Evolutionary conservation across 345 rosid species (phyloP).

Genomic region (Combretum micranthum): DNA sequence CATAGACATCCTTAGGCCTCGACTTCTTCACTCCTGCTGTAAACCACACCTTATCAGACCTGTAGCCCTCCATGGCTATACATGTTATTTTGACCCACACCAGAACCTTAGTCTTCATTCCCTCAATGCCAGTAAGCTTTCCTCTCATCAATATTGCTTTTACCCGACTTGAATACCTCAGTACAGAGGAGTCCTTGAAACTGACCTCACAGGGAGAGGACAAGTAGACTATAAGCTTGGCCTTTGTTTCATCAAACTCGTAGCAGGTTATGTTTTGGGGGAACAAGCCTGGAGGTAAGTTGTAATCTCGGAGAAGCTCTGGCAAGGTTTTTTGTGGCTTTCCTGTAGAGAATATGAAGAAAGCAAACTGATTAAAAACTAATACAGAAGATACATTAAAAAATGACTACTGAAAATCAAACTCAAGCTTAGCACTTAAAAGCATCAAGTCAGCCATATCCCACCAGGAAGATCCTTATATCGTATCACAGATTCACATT

Average conservation of each 20-base stretch:
- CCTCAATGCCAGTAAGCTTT: constrained; percentile 74
- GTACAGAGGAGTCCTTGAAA: constrained; percentile 78
- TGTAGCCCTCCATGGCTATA: constrained; percentile 58
- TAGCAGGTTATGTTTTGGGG: constrained; percentile 82
- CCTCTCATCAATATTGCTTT: constrained; percentile 71
- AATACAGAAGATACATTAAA: too few relatives aligned
- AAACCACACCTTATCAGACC: constrained; percentile 92
- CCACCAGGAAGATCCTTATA: too few relatives aligned
- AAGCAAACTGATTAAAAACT: constrained; percentile 2
- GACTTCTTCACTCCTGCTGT: constrained; percentile 92
- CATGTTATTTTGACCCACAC: constrained; percentile 90
- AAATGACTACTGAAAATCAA: too few relatives aligned
- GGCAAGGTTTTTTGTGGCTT: constrained; percentile 69
- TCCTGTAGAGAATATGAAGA: constrained; percentile 30
- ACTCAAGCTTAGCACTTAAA: too few relatives aligned
- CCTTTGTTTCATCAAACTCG: constrained; percentile 81
- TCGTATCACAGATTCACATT: too few relatives aligned
- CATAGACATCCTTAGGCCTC: constrained; percentile 60
- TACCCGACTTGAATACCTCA: constrained; percentile 76
- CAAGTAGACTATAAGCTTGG: constrained; percentile 70
- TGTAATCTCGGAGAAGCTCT: constrained; percentile 87
- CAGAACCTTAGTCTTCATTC: constrained; percentile 91
- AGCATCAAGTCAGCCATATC: too few relatives aligned
- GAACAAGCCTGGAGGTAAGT: constrained; percentile 82
- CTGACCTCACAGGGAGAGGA: constrained; percentile 71